phyloP scores from a whole-genome alignment of 768 basidiomycete species.

The Cystoderma amianthinum region DNA sequence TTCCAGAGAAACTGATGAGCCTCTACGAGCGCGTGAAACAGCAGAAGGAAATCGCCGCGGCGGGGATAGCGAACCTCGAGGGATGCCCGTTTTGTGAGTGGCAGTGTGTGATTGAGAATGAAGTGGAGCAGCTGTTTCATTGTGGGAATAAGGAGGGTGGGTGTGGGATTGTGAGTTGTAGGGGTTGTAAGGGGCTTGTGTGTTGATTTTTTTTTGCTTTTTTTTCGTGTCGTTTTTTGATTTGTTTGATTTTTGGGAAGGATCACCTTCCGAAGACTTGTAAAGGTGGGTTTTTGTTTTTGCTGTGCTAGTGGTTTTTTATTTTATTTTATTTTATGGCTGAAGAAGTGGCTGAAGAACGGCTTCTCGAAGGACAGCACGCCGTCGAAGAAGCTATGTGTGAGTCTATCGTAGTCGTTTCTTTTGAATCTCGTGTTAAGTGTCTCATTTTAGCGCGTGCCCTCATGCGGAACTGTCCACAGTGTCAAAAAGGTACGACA shows the following conservation, averaged over 20 bases:
- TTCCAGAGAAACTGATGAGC: slow-evolving; percentile 57
- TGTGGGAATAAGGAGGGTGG: slow-evolving; percentile 57
- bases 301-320: not conserved
- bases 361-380: slow-evolving; percentile 68
- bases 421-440: slow-evolving; percentile 3
- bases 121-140: slow-evolving; percentile 57
- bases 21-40: slow-evolving; percentile 74
- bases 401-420: slow-evolving; percentile 22
- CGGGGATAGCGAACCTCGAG: slow-evolving; percentile 74
- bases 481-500: slow-evolving; percentile 80
- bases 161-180: slow-evolving; percentile 73
- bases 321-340: slow-evolving; percentile 1
- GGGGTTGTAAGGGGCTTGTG: slow-evolving; percentile 70
- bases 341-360: slow-evolving; percentile 78
- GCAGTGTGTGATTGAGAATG: slow-evolving; percentile 49
- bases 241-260: slow-evolving; percentile 30
- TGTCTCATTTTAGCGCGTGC: slow-evolving; percentile 37
- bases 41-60: slow-evolving; percentile 72
- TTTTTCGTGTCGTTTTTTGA: slow-evolving; percentile 4
- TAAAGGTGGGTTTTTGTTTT: slow-evolving; percentile 42
- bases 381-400: slow-evolving; percentile 92
- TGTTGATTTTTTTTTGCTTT: slow-evolving; percentile 16
- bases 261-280: slow-evolving; percentile 82
- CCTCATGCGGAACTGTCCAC: slow-evolving; percentile 86
- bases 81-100: slow-evolving; percentile 91